These are phyloP conservation scores for Paramecium pentaurelia DNA, from an alignment of 73 alveolate species.

Conservation along the genomic window DNA sequence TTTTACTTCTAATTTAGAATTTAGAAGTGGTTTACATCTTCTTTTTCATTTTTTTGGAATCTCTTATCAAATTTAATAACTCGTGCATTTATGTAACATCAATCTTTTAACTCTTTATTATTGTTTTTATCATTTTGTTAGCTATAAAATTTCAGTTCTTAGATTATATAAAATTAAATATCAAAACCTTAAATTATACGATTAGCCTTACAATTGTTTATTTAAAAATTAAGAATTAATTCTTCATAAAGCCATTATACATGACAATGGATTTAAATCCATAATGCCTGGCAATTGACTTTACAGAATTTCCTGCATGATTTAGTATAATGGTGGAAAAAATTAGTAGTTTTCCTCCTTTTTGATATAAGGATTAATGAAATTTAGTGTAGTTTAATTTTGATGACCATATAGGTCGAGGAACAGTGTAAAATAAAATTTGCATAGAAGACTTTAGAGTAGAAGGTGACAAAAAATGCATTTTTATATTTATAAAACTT, in stretches of 20 bases:
- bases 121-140: too few relatives aligned
- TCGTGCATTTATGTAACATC: not conserved
- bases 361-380: not conserved
- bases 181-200: too few relatives aligned
- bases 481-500: not conserved
- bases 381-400: not conserved
- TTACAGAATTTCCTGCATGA: not conserved
- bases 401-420: not conserved
- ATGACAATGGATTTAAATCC: too few relatives aligned
- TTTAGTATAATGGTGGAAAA: not conserved
- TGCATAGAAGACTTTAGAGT: slow-evolving; percentile 1
- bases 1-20: slow-evolving; percentile 9
- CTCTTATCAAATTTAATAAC: not conserved
- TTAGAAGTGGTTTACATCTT: not conserved
- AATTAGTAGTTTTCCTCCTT: not conserved
- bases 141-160: too few relatives aligned
- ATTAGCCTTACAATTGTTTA: too few relatives aligned
- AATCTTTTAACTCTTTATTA: too few relatives aligned
- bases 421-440: not conserved
- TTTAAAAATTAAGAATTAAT: too few relatives aligned
- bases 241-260: too few relatives aligned
- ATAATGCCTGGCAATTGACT: not conserved
- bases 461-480: slow-evolving; percentile 2
- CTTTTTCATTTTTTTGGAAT: not conserved
- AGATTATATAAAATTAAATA: too few relatives aligned